Evolutionary conservation across 148 eudicot genomes (phyloP).

Genomic region (Rhododendron vialii): DNA sequence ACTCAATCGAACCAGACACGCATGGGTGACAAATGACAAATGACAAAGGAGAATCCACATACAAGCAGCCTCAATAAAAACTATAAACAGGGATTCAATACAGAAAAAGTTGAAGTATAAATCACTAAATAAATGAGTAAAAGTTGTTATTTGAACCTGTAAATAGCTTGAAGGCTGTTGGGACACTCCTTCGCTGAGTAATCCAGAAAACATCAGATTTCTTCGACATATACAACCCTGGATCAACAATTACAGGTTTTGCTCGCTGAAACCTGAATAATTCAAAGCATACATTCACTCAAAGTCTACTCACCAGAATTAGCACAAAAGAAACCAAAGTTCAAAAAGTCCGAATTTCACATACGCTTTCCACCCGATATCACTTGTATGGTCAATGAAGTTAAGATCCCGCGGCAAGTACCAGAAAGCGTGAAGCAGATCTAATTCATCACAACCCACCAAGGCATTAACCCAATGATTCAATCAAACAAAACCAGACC

Average conservation of each 20-base stretch:
- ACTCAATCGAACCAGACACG: background rate
- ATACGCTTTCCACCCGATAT: conserved; percentile 84
- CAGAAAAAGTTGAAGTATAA: background rate
- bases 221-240: conserved; percentile 60
- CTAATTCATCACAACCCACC: conserved; percentile 30
- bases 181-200: conserved; percentile 54
- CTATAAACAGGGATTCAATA: background rate
- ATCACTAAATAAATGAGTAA: background rate
- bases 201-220: conserved; percentile 63
- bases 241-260: conserved; percentile 72
- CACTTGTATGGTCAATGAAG: conserved; percentile 72
- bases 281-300: background rate
- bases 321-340: conserved; percentile 2
- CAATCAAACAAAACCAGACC: background rate
- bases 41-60: background rate
- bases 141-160: conserved; percentile 50
- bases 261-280: conserved; percentile 54
- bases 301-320: background rate
- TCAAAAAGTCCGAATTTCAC: conserved; percentile 7
- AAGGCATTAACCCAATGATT: conserved; percentile 3
- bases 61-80: background rate
- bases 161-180: conserved; percentile 69
- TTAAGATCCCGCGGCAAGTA: conserved; percentile 58
- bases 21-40: background rate
- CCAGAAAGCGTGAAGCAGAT: conserved; percentile 63